These are phyloP conservation scores for Chaetoceros tenuissimus DNA, from an alignment of 108 stramenopile species.

Conservation along the genomic window DNA sequence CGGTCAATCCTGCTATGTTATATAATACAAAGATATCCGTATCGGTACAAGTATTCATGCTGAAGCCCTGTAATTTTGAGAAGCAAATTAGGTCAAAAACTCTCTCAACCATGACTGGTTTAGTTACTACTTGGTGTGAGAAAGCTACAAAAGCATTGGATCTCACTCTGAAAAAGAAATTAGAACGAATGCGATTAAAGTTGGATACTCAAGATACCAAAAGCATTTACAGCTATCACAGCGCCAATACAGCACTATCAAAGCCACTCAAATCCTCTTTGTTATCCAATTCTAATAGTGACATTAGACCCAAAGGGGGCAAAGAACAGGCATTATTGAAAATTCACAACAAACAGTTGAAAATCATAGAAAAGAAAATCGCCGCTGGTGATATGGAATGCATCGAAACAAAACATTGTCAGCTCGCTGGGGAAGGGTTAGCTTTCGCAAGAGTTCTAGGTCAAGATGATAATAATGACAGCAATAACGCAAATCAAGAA, in stretches of 20 bases:
- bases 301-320: not conserved
- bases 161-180: conserved; percentile 43
- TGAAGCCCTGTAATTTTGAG: conserved; percentile 54
- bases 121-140: conserved; percentile 49
- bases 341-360: not conserved
- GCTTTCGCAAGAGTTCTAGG: not conserved
- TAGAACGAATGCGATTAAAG: conserved; percentile 11
- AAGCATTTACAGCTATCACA: not conserved
- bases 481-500: too few relatives aligned
- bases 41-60: conserved; percentile 45
- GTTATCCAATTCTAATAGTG: not conserved
- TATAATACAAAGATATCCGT: conserved; percentile 21
- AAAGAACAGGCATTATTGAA: not conserved
- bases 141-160: conserved; percentile 59
- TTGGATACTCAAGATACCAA: not conserved
- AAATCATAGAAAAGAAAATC: not conserved
- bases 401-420: not conserved
- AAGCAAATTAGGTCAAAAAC: conserved; percentile 49
- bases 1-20: not conserved
- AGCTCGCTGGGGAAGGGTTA: not conserved
- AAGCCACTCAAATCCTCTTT: not conserved
- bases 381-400: not conserved
- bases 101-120: conserved; percentile 41
- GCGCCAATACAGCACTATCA: not conserved
- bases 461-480: too few relatives aligned